These are phyloP conservation scores for Ophiobolus disseminans DNA, from an alignment of 2,329 filamentous ascomycete genomes.

Conservation along the genomic window DNA sequence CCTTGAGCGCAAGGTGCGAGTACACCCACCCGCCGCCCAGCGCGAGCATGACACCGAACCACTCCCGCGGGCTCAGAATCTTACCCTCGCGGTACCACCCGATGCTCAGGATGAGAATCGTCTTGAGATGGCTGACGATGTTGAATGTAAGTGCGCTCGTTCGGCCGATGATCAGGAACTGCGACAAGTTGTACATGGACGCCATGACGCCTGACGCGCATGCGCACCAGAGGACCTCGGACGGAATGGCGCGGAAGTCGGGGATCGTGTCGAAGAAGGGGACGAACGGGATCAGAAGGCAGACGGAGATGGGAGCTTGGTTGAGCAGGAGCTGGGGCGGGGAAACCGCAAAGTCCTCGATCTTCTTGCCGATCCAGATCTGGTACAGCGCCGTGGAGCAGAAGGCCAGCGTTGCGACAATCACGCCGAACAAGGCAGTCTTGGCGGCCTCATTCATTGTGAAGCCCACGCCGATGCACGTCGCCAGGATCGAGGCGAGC, in stretches of 20 bases:
- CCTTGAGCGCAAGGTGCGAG: conserved; percentile 51
- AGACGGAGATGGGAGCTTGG: conserved; percentile 55
- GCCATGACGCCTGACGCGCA: conserved; percentile 54
- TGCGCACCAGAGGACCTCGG: conserved; percentile 50
- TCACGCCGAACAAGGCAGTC: conserved; percentile 51
- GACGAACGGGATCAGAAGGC: conserved; percentile 52
- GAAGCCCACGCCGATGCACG: conserved; percentile 54
- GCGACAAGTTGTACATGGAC: conserved; percentile 51
- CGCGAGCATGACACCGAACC: conserved; percentile 54
- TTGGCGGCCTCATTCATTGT: conserved; percentile 53
- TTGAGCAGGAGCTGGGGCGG: conserved; percentile 55
- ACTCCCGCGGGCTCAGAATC: conserved; percentile 48
- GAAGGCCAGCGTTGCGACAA: conserved; percentile 54
- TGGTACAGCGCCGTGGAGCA: conserved; percentile 56
- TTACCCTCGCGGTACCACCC: conserved; percentile 57
- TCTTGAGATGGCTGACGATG: conserved; percentile 54
- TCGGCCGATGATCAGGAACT: conserved; percentile 53
- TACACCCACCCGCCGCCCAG: conserved; percentile 56
- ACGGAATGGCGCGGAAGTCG: conserved; percentile 47
- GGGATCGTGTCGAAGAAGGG: conserved; percentile 55
- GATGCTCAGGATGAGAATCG: conserved; percentile 55
- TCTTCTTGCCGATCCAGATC: conserved; percentile 59
- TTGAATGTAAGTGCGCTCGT: conserved; percentile 51
- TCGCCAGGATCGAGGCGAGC: conserved; percentile 50
- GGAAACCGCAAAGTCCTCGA: conserved; percentile 54